Evolutionary conservation across 192 early-diverging fungal genomes (phyloP), one percentile per base, ranked within the genome.

Genomic region (Phlyctochytrium planicorne): DNA sequence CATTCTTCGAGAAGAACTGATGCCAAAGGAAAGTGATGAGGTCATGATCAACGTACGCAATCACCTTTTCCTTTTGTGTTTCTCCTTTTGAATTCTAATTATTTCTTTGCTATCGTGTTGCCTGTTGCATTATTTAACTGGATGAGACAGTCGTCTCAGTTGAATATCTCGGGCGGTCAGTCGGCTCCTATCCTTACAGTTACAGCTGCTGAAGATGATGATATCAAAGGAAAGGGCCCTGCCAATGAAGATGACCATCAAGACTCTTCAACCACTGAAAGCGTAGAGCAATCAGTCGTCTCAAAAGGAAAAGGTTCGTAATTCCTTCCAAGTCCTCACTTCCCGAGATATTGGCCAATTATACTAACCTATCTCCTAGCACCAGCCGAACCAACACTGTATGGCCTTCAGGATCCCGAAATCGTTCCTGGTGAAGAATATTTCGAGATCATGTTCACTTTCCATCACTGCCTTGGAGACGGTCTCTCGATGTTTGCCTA

Each of bases 391-490:
- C n/a, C n/a, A n/a, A n/a, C 62, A 31, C 53, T 57, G n/a, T 62
- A 62, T 34, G 69, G 69, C 10, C 53, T 66, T 27, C 25, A 14
- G 3, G 27, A 29, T 2, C 64, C 63, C 17, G 33, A 53, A 10
- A 31, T 64, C 62, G 40, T 34, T 2, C 63, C 70, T 12, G 64
- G 36, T 27, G 29, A 20, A 34, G 10, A 30, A n/a, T 62, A 60
- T 34, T 80, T 80, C 60, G 71, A 80, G 14, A 60, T 80, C 59
- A 74, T 78, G 36, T 76, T 78, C 52, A 69, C 80, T 2, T 80
- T 81, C 63, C 77, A 81, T 37, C 80, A 81, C 68, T 80, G 63
- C 40, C 60, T 79, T 16, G 70, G 78, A 29, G 80, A 81, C 60
- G 80, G 80, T 2, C 73, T 81, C 17, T 78, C 77, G 1, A 73